Percentiles rank a stretch among this genome's conserved stretches.
Evolutionary conservation across 2,329 filamentous ascomycete species (phyloP).

Genomic region (Microsporum audouinii): DNA sequence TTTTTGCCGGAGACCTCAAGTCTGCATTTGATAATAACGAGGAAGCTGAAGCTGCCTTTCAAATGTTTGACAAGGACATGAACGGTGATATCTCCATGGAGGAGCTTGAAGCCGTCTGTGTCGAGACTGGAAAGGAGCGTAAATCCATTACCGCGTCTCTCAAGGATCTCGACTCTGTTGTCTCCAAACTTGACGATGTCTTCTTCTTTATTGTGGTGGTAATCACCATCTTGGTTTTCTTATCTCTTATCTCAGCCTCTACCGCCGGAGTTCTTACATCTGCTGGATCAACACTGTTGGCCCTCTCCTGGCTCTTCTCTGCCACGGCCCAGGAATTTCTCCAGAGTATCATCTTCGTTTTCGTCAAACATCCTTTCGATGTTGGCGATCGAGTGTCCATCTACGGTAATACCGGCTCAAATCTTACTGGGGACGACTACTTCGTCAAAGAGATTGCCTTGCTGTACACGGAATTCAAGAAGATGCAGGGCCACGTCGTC

Average conservation of each 20-base stretch:
- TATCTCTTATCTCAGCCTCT: conserved; percentile 79
- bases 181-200: conserved; percentile 77
- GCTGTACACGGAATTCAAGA: conserved; percentile 94
- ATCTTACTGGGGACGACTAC: conserved; percentile 76
- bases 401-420: conserved; percentile 77
- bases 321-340: conserved; percentile 90
- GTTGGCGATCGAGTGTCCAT: conserved; percentile 87
- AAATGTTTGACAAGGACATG: conserved; percentile 90
- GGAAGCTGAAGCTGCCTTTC: conserved; percentile 78
- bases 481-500: conserved; percentile 93
- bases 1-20: conserved; percentile 66
- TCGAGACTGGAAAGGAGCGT: conserved; percentile 86
- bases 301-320: conserved; percentile 83
- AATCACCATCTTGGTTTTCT: conserved; percentile 72
- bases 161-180: conserved; percentile 89
- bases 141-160: conserved; percentile 91
- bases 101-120: conserved; percentile 82
- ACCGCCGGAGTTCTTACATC: conserved; percentile 87
- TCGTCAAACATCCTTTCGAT: conserved; percentile 92
- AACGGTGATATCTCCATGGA: conserved; percentile 96
- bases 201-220: conserved; percentile 77
- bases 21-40: conserved; percentile 69
- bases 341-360: conserved; percentile 80
- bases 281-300: conserved; percentile 74
- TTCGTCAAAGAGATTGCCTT: conserved; percentile 91